Percentiles rank a stretch among this genome's conserved stretches.
Conservation (phyloP, 371 early-diverging fungal genomes). For the Mucor plumbeus region DNA sequence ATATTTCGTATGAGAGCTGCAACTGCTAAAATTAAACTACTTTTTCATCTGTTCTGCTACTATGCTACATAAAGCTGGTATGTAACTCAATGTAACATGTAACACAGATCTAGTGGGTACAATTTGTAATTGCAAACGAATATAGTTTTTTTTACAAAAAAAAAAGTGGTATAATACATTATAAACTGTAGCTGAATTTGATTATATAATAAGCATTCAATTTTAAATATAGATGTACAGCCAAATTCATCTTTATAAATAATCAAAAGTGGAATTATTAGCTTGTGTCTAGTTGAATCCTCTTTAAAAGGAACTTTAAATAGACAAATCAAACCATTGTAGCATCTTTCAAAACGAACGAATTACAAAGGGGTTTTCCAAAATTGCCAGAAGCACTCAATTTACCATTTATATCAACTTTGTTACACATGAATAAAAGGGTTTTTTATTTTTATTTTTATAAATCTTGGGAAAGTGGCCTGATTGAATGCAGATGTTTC, state of each 20-base stretch:
- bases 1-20: neutral
- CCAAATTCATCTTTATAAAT: too few relatives aligned
- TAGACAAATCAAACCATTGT: neutral
- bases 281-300: neutral
- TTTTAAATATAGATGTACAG: too few relatives aligned
- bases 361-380: neutral
- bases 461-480: neutral
- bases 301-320: neutral
- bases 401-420: neutral
- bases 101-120: neutral
- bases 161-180: neutral
- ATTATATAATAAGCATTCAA: too few relatives aligned
- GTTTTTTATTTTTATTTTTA: neutral
- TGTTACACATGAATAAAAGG: neutral
- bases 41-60: neutral
- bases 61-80: neutral
- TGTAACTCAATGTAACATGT: slow-evolving; percentile 4
- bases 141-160: neutral
- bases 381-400: neutral
- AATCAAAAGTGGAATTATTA: too few relatives aligned
- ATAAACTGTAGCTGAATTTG: too few relatives aligned
- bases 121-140: slow-evolving; percentile 2
- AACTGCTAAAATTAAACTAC: neutral
- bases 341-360: slow-evolving; percentile 1
- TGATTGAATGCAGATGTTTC: slow-evolving; percentile 1